These are phyloP conservation scores for Coleophoma cylindrospora DNA, from an alignment of 2,329 filamentous ascomycete species.

Conservation along the genomic window DNA sequence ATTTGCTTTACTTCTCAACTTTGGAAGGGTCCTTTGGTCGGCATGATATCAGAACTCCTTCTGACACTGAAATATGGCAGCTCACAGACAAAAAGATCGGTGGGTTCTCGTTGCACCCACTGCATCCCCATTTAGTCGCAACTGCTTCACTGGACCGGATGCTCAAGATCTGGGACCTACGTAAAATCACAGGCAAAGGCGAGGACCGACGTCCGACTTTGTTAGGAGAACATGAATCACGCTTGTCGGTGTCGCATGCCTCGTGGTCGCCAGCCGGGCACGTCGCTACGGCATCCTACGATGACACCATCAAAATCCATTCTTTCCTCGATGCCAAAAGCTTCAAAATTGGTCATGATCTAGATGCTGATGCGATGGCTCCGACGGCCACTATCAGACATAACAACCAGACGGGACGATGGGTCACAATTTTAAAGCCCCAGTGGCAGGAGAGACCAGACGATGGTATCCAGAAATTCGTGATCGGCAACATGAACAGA, in stretches of 20 bases:
- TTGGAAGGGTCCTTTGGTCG: conserved; percentile 75
- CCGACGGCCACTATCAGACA: conserved; percentile 69
- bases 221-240: conserved; percentile 75
- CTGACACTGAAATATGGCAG: conserved; percentile 62
- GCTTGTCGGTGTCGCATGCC: conserved; percentile 85
- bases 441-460: conserved; percentile 83
- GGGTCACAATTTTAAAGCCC: conserved; percentile 78
- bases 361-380: conserved; percentile 59
- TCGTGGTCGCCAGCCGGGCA: conserved; percentile 83
- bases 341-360: conserved; percentile 53
- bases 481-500: conserved; percentile 95
- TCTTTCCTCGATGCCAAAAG: conserved; percentile 59
- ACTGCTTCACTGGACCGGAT: conserved; percentile 88
- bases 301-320: conserved; percentile 93
- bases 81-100: conserved; percentile 93
- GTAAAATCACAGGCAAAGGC: conserved; percentile 66
- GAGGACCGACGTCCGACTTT: conserved; percentile 59
- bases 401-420: conserved; percentile 93
- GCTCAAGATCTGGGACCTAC: conserved; percentile 86
- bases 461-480: conserved; percentile 80
- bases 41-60: conserved; percentile 66
- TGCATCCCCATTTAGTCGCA: conserved; percentile 75
- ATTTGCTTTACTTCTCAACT: conserved; percentile 82
- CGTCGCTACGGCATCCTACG: conserved; percentile 87
- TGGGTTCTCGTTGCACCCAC: conserved; percentile 80